phyloP scores from a whole-genome alignment of 352 stramenopile genomes.

The Nothophytophthora sp. region DNA sequence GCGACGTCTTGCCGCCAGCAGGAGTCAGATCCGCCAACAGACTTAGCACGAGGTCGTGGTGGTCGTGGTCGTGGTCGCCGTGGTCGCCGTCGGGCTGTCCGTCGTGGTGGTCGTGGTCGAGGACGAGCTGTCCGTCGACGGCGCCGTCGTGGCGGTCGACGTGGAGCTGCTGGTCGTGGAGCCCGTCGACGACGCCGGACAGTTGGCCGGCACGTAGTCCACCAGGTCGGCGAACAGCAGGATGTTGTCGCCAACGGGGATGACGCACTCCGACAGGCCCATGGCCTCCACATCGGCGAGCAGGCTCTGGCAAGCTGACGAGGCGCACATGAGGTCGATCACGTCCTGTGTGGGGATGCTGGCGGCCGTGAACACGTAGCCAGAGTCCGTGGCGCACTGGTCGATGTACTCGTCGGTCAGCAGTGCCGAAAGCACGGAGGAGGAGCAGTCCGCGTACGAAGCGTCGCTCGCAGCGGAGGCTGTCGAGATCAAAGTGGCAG shows the following conservation, averaged over 20 bases:
- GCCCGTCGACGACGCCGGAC: slow-evolving; percentile 15
- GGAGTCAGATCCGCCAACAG: not conserved
- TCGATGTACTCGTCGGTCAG: slow-evolving; percentile 27
- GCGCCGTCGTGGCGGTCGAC: slow-evolving; percentile 16
- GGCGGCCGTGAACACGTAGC: slow-evolving; percentile 27
- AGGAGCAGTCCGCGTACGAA: slow-evolving; percentile 24
- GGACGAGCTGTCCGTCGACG: slow-evolving; percentile 9
- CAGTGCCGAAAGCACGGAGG: slow-evolving; percentile 15
- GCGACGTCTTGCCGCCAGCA: no score
- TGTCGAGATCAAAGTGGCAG: slow-evolving; percentile 15
- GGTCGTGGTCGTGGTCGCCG: slow-evolving; percentile 2
- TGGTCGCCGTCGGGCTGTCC: slow-evolving; percentile 4
- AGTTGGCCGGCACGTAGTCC: slow-evolving; percentile 20
- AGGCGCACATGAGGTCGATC: slow-evolving; percentile 24
- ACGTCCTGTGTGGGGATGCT: slow-evolving; percentile 16
- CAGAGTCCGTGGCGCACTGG: slow-evolving; percentile 24
- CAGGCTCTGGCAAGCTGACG: slow-evolving; percentile 18
- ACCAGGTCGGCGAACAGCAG: slow-evolving; percentile 24
- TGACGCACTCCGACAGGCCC: slow-evolving; percentile 24
- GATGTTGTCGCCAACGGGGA: slow-evolving; percentile 30
- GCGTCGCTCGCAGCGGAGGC: slow-evolving; percentile 14
- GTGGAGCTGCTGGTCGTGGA: slow-evolving; percentile 22
- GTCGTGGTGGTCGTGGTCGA: slow-evolving; percentile 1
- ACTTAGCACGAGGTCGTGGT: slow-evolving; percentile 18
- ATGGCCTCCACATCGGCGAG: slow-evolving; percentile 16